phyloP scores from a whole-genome alignment of 768 basidiomycete species.

The Hygrocybe coccinea region DNA sequence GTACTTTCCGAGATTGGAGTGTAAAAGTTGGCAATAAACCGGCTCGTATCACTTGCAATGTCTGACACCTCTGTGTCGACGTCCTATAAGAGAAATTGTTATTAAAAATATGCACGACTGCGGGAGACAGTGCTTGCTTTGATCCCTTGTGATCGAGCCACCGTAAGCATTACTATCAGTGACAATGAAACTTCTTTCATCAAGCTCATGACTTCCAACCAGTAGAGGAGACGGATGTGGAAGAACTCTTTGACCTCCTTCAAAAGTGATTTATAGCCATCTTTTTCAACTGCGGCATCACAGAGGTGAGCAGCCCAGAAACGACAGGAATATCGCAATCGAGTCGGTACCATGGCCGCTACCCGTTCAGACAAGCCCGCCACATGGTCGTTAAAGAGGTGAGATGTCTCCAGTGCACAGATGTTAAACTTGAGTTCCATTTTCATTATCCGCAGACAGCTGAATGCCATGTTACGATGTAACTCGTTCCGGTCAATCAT shows the following conservation, averaged over 20 bases:
- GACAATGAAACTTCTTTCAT: too few relatives aligned
- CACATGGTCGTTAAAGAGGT: slow-evolving; percentile 25
- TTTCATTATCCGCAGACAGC: too few relatives aligned
- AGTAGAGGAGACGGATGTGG: too few relatives aligned
- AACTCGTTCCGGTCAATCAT: not conserved
- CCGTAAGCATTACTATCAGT: too few relatives aligned
- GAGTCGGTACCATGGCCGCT: slow-evolving; percentile 21
- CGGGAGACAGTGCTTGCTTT: not conserved
- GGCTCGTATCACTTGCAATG: slow-evolving; percentile 22
- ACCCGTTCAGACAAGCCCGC: slow-evolving; percentile 16
- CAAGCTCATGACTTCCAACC: too few relatives aligned
- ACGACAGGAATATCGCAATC: slow-evolving; percentile 33
- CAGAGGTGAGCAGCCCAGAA: slow-evolving; percentile 33
- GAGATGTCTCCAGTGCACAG: too few relatives aligned
- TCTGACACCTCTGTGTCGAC: slow-evolving; percentile 1
- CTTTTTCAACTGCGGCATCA: not conserved
- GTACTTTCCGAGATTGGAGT: slow-evolving; percentile 26
- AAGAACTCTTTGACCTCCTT: too few relatives aligned
- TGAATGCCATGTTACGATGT: too few relatives aligned
- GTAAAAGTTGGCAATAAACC: slow-evolving; percentile 30
- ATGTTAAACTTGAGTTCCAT: too few relatives aligned
- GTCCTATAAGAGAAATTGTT: not conserved
- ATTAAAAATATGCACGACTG: not conserved
- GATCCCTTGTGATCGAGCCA: not conserved
- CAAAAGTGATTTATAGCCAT: too few relatives aligned